Percentiles rank a stretch among this genome's conserved stretches.
phyloP scores from a whole-genome alignment of 108 stramenopile species.

The Stephanodiscus triporus region DNA sequence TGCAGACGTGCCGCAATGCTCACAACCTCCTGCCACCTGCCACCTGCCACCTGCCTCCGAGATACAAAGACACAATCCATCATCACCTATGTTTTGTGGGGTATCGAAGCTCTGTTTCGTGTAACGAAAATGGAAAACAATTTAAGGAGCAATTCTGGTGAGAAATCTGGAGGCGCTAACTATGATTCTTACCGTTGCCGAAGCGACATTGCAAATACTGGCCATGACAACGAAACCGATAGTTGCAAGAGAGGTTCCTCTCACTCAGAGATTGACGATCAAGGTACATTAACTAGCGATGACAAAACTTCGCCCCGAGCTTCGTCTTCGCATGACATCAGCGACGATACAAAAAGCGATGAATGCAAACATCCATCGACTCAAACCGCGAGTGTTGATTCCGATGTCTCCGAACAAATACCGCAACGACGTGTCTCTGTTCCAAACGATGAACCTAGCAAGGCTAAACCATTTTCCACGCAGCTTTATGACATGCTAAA shows the following conservation, averaged over 20 bases:
- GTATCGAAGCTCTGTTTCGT: neutral
- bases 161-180: neutral
- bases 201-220: neutral
- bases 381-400: neutral
- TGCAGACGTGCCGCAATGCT: neutral
- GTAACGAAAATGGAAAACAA: neutral
- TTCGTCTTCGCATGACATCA: neutral
- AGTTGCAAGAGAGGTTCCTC: neutral
- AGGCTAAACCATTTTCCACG: constrained; percentile 2
- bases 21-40: no score
- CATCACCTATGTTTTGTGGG: neutral
- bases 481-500: neutral
- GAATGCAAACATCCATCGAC: neutral
- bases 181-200: neutral
- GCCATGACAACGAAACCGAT: neutral
- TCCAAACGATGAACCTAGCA: neutral
- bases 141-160: constrained; percentile 1
- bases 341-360: neutral
- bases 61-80: no score
- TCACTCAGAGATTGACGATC: neutral
- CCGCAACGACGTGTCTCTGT: neutral
- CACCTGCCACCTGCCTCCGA: no score
- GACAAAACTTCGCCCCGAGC: neutral
- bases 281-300: neutral
- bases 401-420: neutral